phyloP scores from a whole-genome alignment of 257 asterid species.

The Craterostigma plantagineum region DNA sequence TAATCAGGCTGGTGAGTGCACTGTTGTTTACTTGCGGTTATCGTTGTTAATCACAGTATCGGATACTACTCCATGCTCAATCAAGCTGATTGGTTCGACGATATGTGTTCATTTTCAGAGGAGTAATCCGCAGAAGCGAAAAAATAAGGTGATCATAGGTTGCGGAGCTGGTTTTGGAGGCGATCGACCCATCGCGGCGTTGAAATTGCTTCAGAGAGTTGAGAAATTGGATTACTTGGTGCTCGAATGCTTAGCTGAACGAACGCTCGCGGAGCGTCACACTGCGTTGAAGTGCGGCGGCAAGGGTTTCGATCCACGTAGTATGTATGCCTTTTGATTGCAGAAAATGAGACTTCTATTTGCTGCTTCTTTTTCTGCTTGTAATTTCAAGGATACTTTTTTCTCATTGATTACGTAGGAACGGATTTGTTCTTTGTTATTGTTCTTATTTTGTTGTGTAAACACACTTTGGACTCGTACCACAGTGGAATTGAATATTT shows the following conservation, averaged over 20 bases:
- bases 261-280: constrained; percentile 91
- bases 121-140: constrained; percentile 45
- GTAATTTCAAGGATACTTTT: background rate
- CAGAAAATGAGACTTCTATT: constrained; percentile 3
- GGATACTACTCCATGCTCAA: background rate
- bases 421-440: too few relatives aligned
- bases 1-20: constrained; percentile 36
- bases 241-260: constrained; percentile 96
- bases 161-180: constrained; percentile 99
- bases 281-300: constrained; percentile 46
- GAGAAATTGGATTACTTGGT: constrained; percentile 62
- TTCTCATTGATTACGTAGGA: too few relatives aligned
- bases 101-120: constrained; percentile 36
- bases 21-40: background rate
- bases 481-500: constrained; percentile 11
- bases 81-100: background rate
- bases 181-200: constrained; percentile 79
- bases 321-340: too few relatives aligned
- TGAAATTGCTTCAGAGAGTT: constrained; percentile 72
- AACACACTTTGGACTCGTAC: background rate
- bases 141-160: constrained; percentile 61
- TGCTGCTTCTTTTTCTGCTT: background rate
- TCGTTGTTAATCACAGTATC: background rate
- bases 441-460: background rate
- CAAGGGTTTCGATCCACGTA: constrained; percentile 81